Conservation (phyloP, 257 asterid species). For the Leonotis leonurus region DNA sequence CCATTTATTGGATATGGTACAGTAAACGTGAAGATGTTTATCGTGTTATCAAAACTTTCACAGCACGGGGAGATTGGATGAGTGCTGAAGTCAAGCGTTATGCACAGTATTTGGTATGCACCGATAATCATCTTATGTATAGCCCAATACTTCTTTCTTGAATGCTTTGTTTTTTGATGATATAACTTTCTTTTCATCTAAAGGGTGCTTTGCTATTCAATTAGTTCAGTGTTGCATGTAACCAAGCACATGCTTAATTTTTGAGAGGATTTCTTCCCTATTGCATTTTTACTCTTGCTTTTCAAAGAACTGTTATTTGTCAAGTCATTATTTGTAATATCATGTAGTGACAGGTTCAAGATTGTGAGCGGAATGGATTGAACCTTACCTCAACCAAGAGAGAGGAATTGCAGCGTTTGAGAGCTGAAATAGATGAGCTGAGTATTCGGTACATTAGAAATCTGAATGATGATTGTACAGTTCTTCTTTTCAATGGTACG, state of each 20-base stretch:
- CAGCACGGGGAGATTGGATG: conserved; percentile 53
- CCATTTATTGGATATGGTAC: conserved; percentile 26
- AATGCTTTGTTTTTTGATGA: background rate
- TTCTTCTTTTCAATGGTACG: conserved; percentile 53
- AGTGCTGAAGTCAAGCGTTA: conserved; percentile 61
- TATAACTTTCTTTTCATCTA: conserved; percentile 7
- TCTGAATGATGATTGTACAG: conserved; percentile 57
- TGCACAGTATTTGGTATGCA: conserved; percentile 66
- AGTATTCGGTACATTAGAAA: conserved; percentile 71
- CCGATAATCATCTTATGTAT: conserved; percentile 10
- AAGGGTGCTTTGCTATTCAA: background rate
- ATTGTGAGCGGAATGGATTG: conserved; percentile 86
- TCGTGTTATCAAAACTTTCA: conserved; percentile 72
- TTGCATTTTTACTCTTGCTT: background rate
- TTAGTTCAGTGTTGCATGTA: background rate
- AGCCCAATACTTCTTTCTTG: conserved; percentile 1
- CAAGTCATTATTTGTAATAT: conserved; percentile 40
- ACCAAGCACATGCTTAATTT: background rate
- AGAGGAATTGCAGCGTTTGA: conserved; percentile 77
- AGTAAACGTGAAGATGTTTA: conserved; percentile 90
- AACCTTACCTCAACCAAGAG: conserved; percentile 78
- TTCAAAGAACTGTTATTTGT: conserved; percentile 10
- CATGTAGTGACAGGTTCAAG: conserved; percentile 97
- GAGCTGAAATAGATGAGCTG: conserved; percentile 68
- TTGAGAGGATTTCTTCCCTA: background rate